Percentiles rank a stretch among this genome's conserved stretches.
phyloP scores from a whole-genome alignment of 1,284 basidiomycete genomes.

The Sparassis latifolia region DNA sequence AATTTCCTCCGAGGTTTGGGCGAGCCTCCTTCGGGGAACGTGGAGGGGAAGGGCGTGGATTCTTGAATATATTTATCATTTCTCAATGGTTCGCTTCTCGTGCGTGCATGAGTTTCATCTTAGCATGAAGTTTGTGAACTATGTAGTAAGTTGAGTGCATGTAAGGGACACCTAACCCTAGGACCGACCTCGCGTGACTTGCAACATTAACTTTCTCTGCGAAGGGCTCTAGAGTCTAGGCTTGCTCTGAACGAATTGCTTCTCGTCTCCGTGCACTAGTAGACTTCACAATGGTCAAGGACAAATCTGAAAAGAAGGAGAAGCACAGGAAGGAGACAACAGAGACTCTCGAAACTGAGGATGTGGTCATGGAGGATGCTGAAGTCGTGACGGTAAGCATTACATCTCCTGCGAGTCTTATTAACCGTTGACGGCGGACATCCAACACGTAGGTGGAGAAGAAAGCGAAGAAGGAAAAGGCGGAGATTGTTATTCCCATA shows the following conservation, averaged over 20 bases:
- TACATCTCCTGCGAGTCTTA: not conserved
- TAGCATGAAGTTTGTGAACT: too few relatives aligned
- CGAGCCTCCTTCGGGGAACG: slow-evolving; percentile 32
- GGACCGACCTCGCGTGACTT: too few relatives aligned
- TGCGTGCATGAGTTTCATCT: too few relatives aligned
- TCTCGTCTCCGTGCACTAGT: not conserved
- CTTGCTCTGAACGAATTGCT: not conserved
- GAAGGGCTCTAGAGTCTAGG: not conserved
- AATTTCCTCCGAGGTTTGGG: slow-evolving; percentile 49
- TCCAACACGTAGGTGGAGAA: slow-evolving; percentile 33
- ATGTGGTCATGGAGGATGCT: slow-evolving; percentile 50
- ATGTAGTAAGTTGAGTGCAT: too few relatives aligned
- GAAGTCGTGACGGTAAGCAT: slow-evolving; percentile 35
- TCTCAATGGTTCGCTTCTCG: too few relatives aligned
- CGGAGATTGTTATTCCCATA: slow-evolving; percentile 62
- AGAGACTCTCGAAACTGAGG: slow-evolving; percentile 30
- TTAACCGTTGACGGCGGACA: slow-evolving; percentile 13
- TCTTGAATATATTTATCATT: too few relatives aligned
- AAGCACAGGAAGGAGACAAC: slow-evolving; percentile 47
- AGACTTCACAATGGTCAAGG: slow-evolving; percentile 48
- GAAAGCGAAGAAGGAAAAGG: slow-evolving; percentile 46
- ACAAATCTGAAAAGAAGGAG: slow-evolving; percentile 66
- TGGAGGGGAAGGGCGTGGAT: slow-evolving; percentile 10
- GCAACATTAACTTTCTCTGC: not conserved
- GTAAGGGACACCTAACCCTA: too few relatives aligned